Percentiles rank a stretch among this genome's conserved stretches.
Conservation (phyloP, 208 protist species). For the Acanthamoeba castellanii region DNA sequence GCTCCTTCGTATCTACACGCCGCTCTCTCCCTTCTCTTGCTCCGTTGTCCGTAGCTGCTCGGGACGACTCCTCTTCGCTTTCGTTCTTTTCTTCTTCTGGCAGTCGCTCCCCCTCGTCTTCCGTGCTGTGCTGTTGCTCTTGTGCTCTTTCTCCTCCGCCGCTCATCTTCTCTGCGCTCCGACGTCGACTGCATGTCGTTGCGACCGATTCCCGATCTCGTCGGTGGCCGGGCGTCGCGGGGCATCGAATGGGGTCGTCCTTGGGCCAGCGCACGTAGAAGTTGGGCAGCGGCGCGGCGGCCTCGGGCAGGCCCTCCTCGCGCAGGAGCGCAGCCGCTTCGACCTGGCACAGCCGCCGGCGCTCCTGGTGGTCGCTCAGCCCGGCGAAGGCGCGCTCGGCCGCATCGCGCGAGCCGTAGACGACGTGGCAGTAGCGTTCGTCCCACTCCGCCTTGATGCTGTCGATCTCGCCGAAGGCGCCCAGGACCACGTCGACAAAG, state of each 20-base stretch:
- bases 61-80: too few relatives aligned
- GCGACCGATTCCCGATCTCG: background rate
- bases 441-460: slow-evolving; percentile 18
- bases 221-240: background rate
- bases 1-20: too few relatives aligned
- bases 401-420: background rate
- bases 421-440: background rate
- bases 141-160: too few relatives aligned
- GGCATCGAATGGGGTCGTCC: background rate
- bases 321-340: background rate
- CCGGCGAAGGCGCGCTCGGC: background rate
- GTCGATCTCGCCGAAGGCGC: slow-evolving; percentile 33
- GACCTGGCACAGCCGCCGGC: background rate
- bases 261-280: slow-evolving; percentile 65
- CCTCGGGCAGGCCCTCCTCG: background rate
- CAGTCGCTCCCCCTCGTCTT: too few relatives aligned
- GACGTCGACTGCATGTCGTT: background rate
- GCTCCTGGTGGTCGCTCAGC: background rate
- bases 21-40: too few relatives aligned
- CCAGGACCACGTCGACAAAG: background rate
- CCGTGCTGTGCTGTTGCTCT: too few relatives aligned
- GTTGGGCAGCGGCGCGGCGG: background rate
- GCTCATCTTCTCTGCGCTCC: too few relatives aligned
- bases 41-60: too few relatives aligned
- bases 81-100: too few relatives aligned